A percentile compares a stretch with the other conserved stretches of the same genome.
phyloP scores from a whole-genome alignment of 2,329 filamentous ascomycete species.

The Colletotrichum chrysophilum region DNA sequence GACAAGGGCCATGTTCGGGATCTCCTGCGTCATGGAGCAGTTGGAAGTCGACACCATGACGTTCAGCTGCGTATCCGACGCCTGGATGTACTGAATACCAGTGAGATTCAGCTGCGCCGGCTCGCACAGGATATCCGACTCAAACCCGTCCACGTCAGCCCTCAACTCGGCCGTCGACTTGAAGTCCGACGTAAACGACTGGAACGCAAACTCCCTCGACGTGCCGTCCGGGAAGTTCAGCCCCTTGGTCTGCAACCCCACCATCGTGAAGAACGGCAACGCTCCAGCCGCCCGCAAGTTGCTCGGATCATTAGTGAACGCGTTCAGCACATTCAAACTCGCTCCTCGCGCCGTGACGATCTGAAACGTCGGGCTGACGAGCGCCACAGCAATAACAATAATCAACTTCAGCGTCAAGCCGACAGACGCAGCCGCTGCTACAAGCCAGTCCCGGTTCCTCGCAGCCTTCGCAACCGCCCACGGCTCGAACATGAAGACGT shows the following conservation, averaged over 20 bases:
- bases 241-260: constrained; percentile 32
- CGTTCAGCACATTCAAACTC: constrained; percentile 28
- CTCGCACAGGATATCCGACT: constrained; percentile 35
- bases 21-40: constrained; percentile 23
- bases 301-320: constrained; percentile 31
- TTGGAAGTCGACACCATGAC: constrained; percentile 29
- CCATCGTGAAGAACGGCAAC: constrained; percentile 37
- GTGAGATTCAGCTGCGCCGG: constrained; percentile 30
- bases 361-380: constrained; percentile 37
- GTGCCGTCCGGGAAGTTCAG: constrained; percentile 35
- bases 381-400: constrained; percentile 39
- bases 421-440: constrained; percentile 29
- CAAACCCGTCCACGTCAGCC: constrained; percentile 39
- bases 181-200: constrained; percentile 33
- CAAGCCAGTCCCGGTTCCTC: constrained; percentile 38
- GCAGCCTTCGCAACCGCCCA: constrained; percentile 31
- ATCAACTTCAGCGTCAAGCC: constrained; percentile 36
- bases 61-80: constrained; percentile 28
- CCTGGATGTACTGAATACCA: constrained; percentile 24
- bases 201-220: constrained; percentile 37
- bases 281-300: constrained; percentile 28
- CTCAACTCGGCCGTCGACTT: constrained; percentile 27
- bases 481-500: constrained; percentile 34
- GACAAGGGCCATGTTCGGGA: constrained; percentile 22
- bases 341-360: constrained; percentile 27